phyloP scores from a whole-genome alignment of 2,329 filamentous ascomycete genomes.

The Cordyceps pruinosa region DNA sequence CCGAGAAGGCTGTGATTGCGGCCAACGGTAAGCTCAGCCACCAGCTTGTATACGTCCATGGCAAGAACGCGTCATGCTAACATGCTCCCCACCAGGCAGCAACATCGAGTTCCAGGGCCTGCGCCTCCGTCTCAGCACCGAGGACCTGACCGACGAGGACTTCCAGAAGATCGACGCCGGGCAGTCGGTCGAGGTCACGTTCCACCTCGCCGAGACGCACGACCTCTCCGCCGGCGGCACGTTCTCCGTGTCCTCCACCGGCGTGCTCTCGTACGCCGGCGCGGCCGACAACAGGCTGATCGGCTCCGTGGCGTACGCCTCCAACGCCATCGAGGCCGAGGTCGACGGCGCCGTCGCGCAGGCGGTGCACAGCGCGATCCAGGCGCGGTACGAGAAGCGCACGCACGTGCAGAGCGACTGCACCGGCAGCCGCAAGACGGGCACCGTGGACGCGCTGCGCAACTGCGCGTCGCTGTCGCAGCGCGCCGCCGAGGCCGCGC shows the following conservation, averaged over 20 bases:
- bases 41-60: no score
- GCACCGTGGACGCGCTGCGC: background rate
- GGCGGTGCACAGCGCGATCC: constrained; percentile 36
- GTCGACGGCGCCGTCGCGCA: constrained; percentile 47
- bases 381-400: constrained; percentile 33
- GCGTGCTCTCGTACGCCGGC: constrained; percentile 49
- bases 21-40: background rate
- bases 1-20: constrained; percentile 27
- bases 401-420: constrained; percentile 41
- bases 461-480: constrained; percentile 49
- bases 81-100: background rate
- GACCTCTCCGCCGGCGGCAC: constrained; percentile 44
- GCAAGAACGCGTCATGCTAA: background rate
- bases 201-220: constrained; percentile 50
- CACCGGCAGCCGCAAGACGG: background rate
- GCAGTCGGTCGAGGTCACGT: constrained; percentile 44
- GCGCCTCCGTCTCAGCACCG: constrained; percentile 37
- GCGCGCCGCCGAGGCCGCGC: constrained; percentile 43
- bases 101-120: constrained; percentile 38
- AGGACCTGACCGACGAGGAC: constrained; percentile 37
- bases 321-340: constrained; percentile 42
- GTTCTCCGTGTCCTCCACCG: constrained; percentile 49
- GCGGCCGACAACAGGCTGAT: constrained; percentile 44
- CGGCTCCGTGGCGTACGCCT: constrained; percentile 49
- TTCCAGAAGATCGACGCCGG: constrained; percentile 44